Conservation (phyloP, 108 stramenopile genomes). For the Skeletonema menzelii region DNA sequence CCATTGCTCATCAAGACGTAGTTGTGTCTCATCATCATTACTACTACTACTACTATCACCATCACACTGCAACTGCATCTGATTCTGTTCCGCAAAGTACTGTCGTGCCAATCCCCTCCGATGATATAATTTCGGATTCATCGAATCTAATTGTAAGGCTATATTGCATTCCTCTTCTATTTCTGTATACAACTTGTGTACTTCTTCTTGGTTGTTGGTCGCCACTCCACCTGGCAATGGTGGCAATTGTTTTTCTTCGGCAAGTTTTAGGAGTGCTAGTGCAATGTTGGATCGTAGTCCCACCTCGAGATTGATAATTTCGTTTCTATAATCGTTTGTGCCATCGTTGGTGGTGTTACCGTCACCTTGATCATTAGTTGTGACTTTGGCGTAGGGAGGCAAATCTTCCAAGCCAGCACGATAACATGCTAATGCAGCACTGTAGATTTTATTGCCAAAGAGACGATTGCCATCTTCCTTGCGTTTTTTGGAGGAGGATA, state of each 20-base stretch:
- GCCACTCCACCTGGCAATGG: background rate
- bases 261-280: slow-evolving; percentile 12
- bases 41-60: background rate
- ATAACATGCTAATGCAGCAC: slow-evolving; percentile 8
- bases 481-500: background rate
- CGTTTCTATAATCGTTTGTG: background rate
- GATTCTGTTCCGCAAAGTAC: background rate
- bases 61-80: background rate
- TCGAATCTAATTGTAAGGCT: slow-evolving; percentile 16
- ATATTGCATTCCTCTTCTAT: slow-evolving; percentile 8
- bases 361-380: no score
- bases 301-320: slow-evolving; percentile 8
- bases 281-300: slow-evolving; percentile 36
- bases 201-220: background rate
- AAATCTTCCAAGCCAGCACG: slow-evolving; percentile 8
- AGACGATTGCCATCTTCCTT: slow-evolving; percentile 24
- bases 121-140: slow-evolving; percentile 26
- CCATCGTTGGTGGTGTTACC: no score
- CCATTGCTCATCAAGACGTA: background rate
- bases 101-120: slow-evolving; percentile 14
- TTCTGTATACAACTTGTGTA: background rate
- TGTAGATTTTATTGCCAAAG: slow-evolving; percentile 1
- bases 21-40: background rate
- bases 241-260: slow-evolving; percentile 3
- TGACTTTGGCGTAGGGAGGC: background rate